These are phyloP conservation scores for Penicillium macrosclerotiorum DNA, from an alignment of 495 filamentous ascomycete species.

Conservation along the genomic window DNA sequence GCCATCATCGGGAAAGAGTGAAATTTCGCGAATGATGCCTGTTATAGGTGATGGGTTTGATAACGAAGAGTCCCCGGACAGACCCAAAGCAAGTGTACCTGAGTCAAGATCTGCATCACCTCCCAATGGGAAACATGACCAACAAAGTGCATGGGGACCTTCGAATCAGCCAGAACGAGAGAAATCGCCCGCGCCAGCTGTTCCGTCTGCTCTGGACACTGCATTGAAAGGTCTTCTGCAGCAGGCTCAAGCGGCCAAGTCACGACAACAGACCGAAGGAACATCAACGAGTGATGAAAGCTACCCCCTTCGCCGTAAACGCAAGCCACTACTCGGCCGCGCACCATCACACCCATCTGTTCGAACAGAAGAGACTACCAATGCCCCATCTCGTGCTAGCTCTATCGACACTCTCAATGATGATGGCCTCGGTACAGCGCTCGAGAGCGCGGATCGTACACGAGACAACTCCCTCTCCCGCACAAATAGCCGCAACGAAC, in stretches of 20 bases:
- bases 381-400: slow-evolving; percentile 44
- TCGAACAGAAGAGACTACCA: slow-evolving; percentile 19
- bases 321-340: slow-evolving; percentile 49
- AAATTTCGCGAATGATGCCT: slow-evolving; percentile 8
- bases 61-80: slow-evolving; percentile 24
- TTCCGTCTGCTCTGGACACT: slow-evolving; percentile 33
- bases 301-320: slow-evolving; percentile 20
- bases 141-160: slow-evolving; percentile 5
- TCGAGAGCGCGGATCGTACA: slow-evolving; percentile 35
- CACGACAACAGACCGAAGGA: slow-evolving; percentile 20
- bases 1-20: neutral
- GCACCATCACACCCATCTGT: slow-evolving; percentile 42
- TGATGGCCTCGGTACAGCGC: slow-evolving; percentile 47
- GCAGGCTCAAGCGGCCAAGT: slow-evolving; percentile 41
- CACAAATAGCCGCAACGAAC: slow-evolving; percentile 23
- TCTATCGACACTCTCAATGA: slow-evolving; percentile 56
- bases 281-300: slow-evolving; percentile 15
- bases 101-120: slow-evolving; percentile 31
- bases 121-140: slow-evolving; percentile 5
- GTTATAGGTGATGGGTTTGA: slow-evolving; percentile 21
- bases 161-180: slow-evolving; percentile 16
- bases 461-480: slow-evolving; percentile 30
- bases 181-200: slow-evolving; percentile 12
- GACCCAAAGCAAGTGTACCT: slow-evolving; percentile 26
- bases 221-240: slow-evolving; percentile 40